phyloP scores from a whole-genome alignment of 306 rosid species.

The Macrotyloma uniflorum region DNA sequence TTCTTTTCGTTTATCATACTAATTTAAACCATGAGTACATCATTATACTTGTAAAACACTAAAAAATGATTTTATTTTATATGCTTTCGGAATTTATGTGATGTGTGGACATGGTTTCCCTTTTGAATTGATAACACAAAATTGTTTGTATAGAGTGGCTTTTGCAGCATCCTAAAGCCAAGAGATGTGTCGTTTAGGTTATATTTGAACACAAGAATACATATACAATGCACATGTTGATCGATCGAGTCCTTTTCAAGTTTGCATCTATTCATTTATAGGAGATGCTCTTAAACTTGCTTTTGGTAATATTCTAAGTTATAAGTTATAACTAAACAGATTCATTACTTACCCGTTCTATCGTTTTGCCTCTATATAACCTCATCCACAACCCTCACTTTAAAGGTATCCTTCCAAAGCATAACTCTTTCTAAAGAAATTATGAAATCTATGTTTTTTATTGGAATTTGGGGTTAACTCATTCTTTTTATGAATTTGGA shows the following conservation, averaged over 20 bases:
- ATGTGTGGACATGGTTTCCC: background rate
- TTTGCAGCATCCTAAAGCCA: constrained; percentile 38
- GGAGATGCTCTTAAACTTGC: background rate
- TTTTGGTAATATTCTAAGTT: background rate
- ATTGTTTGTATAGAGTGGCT: constrained; percentile 18
- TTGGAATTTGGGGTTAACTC: too few relatives aligned
- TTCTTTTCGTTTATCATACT: too few relatives aligned
- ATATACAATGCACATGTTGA: background rate
- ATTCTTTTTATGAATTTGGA: too few relatives aligned
- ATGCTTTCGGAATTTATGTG: background rate
- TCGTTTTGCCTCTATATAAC: background rate
- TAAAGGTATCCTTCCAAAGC: background rate
- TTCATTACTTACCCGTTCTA: background rate
- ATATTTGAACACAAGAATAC: background rate
- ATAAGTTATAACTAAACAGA: background rate
- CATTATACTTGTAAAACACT: too few relatives aligned
- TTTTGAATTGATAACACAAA: background rate
- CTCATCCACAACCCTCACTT: constrained; percentile 1
- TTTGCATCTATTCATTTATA: background rate
- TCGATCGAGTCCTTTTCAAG: background rate
- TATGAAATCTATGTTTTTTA: too few relatives aligned
- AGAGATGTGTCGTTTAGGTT: constrained; percentile 8
- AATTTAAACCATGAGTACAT: too few relatives aligned
- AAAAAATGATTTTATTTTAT: background rate
- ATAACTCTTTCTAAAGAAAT: too few relatives aligned